Percentiles rank a stretch among this genome's conserved stretches.
Conservation (phyloP, 495 filamentous ascomycete species). For the Amorphotheca resinae region DNA sequence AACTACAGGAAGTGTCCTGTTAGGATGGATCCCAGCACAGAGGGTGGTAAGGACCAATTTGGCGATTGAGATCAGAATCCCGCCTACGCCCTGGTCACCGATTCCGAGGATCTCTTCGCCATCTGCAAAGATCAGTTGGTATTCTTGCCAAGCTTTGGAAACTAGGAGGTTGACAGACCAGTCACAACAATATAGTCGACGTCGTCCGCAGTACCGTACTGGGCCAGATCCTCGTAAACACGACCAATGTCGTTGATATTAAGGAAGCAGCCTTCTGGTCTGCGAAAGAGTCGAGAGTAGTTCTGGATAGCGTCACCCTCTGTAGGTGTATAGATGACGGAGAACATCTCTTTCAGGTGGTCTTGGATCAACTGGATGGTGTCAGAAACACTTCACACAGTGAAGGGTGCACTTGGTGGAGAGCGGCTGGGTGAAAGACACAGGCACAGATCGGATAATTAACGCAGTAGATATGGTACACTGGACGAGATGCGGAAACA, state of each 20-base stretch:
- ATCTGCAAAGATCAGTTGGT: too few species aligned
- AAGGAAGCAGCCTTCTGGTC: constrained; percentile 55
- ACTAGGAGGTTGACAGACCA: constrained; percentile 27
- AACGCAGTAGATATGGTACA: too few species aligned
- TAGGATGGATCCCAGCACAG: constrained; percentile 76
- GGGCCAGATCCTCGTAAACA: constrained; percentile 48
- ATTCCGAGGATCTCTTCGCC: constrained; percentile 69
- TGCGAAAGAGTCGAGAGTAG: constrained; percentile 67
- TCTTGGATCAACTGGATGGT: constrained; percentile 42
- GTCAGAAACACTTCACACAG: neutral
- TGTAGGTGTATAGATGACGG: constrained; percentile 80
- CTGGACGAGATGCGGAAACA: too few species aligned
- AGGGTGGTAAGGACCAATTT: constrained; percentile 74
- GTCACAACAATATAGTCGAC: constrained; percentile 86
- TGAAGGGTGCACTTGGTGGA: too few species aligned
- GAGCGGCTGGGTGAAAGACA: too few species aligned
- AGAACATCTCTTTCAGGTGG: constrained; percentile 75
- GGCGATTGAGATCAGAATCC: constrained; percentile 71
- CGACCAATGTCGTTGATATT: constrained; percentile 44
- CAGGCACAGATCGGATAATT: too few species aligned
- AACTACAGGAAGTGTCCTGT: constrained; percentile 66
- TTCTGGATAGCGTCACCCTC: constrained; percentile 87
- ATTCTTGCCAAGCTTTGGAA: neutral
- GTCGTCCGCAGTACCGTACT: constrained; percentile 58
- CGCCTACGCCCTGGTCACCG: constrained; percentile 84